Conservation (phyloP, 192 early-diverging fungal species). For the Linnemannia hyalina region DNA sequence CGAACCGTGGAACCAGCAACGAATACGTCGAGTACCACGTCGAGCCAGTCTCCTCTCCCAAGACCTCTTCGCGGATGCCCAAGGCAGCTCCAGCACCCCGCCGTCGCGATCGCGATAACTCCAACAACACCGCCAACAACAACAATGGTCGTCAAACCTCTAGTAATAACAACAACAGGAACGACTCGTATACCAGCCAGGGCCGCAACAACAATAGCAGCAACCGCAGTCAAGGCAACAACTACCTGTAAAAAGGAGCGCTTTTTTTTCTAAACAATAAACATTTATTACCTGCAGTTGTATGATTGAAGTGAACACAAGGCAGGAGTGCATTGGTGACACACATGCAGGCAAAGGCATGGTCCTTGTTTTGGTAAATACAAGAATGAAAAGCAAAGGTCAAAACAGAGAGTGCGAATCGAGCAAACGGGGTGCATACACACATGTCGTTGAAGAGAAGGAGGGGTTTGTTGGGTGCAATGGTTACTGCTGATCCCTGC, state of each 20-base stretch:
- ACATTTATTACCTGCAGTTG: not conserved
- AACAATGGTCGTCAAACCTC: not conserved
- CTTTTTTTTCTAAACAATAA: not conserved
- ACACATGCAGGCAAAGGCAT: not conserved
- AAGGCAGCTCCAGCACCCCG: not conserved
- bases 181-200: slow-evolving; percentile 8
- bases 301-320: not conserved
- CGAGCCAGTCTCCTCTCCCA: not conserved
- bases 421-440: not conserved
- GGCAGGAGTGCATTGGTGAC: not conserved
- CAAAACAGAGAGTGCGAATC: not conserved
- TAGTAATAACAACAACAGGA: not conserved
- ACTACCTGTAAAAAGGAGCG: not conserved
- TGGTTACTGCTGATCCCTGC: not conserved
- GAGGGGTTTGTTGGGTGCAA: not conserved
- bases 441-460: not conserved
- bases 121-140: not conserved
- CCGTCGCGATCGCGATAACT: not conserved
- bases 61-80: slow-evolving; percentile 4
- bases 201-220: slow-evolving; percentile 1
- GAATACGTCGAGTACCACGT: not conserved
- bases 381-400: not conserved
- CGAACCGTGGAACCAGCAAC: not conserved
- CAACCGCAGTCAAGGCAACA: not conserved
- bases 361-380: too few relatives aligned